Percentiles rank a stretch among this genome's conserved stretches.
Evolutionary conservation across 1,284 basidiomycete genomes (phyloP).

Genomic region (Malassezia globosa): DNA sequence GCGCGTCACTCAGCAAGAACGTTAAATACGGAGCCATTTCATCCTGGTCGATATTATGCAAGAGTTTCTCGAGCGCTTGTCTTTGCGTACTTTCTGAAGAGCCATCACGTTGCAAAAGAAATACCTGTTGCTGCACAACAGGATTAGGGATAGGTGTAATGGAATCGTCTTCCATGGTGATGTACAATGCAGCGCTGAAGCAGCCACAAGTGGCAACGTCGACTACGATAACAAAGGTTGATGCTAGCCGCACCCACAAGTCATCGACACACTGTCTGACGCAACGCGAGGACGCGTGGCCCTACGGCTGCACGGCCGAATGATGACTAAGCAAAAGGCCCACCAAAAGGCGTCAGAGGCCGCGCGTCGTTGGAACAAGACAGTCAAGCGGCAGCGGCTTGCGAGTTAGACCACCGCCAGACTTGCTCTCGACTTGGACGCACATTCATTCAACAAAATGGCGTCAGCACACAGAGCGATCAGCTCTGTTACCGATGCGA

Average conservation of each 20-base stretch:
- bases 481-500: constrained; percentile 30
- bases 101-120: constrained; percentile 50
- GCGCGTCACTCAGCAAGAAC: constrained; percentile 32
- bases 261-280: not conserved
- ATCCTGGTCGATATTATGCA: constrained; percentile 72
- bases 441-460: too few species aligned
- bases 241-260: too few species aligned
- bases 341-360: too few species aligned
- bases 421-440: too few species aligned
- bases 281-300: constrained; percentile 4
- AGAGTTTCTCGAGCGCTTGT: constrained; percentile 52
- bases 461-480: constrained; percentile 1
- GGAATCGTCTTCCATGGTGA: constrained; percentile 39
- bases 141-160: constrained; percentile 43
- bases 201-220: not conserved
- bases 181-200: too few species aligned
- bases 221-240: not conserved
- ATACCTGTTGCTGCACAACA: constrained; percentile 41
- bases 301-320: constrained; percentile 3
- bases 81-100: constrained; percentile 49
- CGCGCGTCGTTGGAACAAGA: too few species aligned
- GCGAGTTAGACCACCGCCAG: too few species aligned
- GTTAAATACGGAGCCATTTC: constrained; percentile 50
- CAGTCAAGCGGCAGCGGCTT: too few species aligned
- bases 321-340: constrained; percentile 19